Conservation (phyloP, 768 basidiomycete genomes). For the Phylloporus arenicola region DNA sequence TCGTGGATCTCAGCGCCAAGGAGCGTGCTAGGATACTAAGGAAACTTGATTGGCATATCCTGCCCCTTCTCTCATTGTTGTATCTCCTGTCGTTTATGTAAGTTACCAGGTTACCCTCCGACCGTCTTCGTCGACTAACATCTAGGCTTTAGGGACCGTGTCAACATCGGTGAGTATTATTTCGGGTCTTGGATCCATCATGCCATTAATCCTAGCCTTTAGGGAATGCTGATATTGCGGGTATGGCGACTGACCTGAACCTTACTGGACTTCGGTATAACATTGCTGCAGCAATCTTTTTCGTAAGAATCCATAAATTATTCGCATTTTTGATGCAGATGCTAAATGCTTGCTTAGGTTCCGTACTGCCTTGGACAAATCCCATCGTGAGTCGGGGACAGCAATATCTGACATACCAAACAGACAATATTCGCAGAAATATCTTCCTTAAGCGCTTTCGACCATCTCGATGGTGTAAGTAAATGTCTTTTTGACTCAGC, state of each 20-base stretch:
- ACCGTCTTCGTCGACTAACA: neutral
- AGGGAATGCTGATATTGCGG: constrained; percentile 43
- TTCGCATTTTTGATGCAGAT: neutral
- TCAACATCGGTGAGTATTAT: constrained; percentile 36
- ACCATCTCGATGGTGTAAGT: constrained; percentile 32
- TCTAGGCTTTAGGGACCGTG: constrained; percentile 33
- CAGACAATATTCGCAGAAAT: constrained; percentile 22
- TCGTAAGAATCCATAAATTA: constrained; percentile 16
- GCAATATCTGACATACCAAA: neutral
- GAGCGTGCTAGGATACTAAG: constrained; percentile 7
- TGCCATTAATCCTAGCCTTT: constrained; percentile 3
- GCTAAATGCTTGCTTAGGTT: constrained; percentile 19
- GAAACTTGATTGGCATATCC: constrained; percentile 19
- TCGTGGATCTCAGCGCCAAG: neutral
- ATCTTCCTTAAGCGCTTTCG: constrained; percentile 31
- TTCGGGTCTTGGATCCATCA: neutral
- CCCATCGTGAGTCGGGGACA: constrained; percentile 31
- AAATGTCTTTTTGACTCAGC: neutral
- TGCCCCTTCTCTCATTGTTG: constrained; percentile 13
- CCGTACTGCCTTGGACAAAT: constrained; percentile 35
- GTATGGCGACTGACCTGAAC: constrained; percentile 37
- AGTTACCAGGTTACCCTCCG: neutral
- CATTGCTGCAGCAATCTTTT: constrained; percentile 36
- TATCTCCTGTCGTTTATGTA: constrained; percentile 19
- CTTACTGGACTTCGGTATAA: constrained; percentile 35